Evolutionary conservation across 306 rosid genomes (phyloP), one percentile per base, ranked within the genome.

Genomic region (Lupinus albus): DNA sequence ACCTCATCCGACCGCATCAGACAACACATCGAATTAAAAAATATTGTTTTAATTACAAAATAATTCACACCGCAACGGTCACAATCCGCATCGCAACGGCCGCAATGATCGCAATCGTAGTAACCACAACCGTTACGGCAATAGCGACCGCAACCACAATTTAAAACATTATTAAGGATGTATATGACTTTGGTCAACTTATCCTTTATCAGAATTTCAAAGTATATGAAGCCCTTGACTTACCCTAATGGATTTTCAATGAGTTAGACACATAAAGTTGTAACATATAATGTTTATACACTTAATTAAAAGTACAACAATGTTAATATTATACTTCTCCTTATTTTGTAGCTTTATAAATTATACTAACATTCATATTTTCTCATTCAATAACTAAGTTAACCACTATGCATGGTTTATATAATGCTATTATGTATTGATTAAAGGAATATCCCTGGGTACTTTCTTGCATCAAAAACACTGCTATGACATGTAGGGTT

Each of bases 401-500:
- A 20, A 51, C 68, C 52, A 20, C 39, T 63, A 8, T n/a, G 6
- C 6, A n/a, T 42, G 16, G 30, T 44, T 11, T 59, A 75, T 75
- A 28, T n/a, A 70, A 61, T 73, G 68, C 64, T 59, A 30, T 28
- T 28, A 33, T 33, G 61, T 32, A 38, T 60, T 58, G 56, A 59
- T 38, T 28, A 20, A 47, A 39, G 28, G 50, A 64, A 68, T 45
- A 83, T 47, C 71, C 67, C 80, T 7, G 81, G 78, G 45, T 54
- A 45, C 18, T 46, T 67, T 9, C 67, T 11, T 0, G 79, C 17
- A 20, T 86, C 79, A n/a, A 77, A 86, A 63, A 73, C 62, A 25
- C 75, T 84, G 79, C 81, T 80, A 46, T 75, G 86, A 80, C 97
- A 93, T 6, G 96, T 78, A 2, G 98, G 98, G 76, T 93, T 93